These are phyloP conservation scores for Neofusicoccum sp. DNA, from an alignment of 2,329 filamentous ascomycete species.

Conservation along the genomic window DNA sequence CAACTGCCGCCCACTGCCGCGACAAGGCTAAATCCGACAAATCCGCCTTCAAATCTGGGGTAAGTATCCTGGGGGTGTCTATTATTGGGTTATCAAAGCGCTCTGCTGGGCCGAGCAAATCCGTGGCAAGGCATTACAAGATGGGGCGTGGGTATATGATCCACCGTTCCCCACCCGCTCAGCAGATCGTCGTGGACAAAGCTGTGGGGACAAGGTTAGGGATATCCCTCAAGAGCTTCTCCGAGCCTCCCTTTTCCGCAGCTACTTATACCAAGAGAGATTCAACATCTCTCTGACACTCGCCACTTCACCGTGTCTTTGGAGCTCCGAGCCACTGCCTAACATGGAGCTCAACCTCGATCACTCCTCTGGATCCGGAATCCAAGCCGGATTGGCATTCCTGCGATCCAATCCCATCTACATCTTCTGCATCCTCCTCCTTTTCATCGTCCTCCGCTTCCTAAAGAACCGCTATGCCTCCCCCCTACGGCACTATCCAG, in stretches of 20 bases:
- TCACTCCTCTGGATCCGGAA: not conserved
- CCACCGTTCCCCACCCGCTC: not conserved
- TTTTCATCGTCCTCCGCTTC: constrained; percentile 1
- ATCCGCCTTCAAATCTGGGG: constrained; percentile 11
- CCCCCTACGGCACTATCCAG: constrained; percentile 47
- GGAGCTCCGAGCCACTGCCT: not conserved
- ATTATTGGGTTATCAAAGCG: not conserved
- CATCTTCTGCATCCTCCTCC: not conserved
- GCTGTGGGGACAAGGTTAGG: not conserved
- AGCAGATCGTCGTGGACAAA: not conserved
- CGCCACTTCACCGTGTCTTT: not conserved
- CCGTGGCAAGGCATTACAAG: not conserved
- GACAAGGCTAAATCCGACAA: constrained; percentile 12
- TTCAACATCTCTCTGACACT: not conserved
- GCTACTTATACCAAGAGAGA: not conserved
- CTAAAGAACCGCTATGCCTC: constrained; percentile 7
- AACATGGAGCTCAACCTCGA: not conserved
- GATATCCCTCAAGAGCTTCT: not conserved
- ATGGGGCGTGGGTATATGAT: not conserved
- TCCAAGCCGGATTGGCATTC: not conserved
- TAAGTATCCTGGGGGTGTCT: constrained; percentile 4
- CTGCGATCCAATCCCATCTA: constrained; percentile 4
- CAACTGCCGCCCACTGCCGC: not conserved
- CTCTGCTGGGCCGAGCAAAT: not conserved
- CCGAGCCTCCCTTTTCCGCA: not conserved